phyloP scores from a whole-genome alignment of 441 rosid genomes.

The Syzygium malaccense region DNA sequence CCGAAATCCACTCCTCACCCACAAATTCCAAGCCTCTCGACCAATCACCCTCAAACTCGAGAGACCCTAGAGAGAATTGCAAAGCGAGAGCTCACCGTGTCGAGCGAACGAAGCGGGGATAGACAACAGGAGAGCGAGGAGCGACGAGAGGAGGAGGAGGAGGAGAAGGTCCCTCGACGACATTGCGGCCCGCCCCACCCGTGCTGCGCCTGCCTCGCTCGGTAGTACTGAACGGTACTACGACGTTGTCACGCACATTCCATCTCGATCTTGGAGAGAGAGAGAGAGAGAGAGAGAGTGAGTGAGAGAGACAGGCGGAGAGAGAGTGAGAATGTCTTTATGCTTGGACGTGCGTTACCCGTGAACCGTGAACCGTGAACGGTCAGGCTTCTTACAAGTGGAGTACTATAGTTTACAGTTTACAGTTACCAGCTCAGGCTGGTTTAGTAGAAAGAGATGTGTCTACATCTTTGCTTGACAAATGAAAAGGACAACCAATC shows the following conservation, averaged over 20 bases:
- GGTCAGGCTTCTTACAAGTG: not conserved
- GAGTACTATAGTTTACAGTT: not conserved
- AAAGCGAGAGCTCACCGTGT: not conserved
- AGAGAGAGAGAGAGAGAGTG: not conserved
- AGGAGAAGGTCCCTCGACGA: not conserved
- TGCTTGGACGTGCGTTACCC: not conserved
- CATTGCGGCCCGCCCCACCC: not conserved
- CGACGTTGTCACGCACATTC: not conserved
- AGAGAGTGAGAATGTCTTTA: not conserved
- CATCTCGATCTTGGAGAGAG: not conserved
- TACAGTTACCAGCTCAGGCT: not conserved
- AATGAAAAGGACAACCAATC: too few species aligned
- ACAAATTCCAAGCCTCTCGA: not conserved
- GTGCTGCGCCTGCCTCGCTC: not conserved
- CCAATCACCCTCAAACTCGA: not conserved
- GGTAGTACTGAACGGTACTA: not conserved
- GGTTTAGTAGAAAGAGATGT: not conserved
- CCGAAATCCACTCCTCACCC: not conserved
- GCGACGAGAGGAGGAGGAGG: not conserved
- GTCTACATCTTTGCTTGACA: not conserved
- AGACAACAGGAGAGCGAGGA: not conserved
- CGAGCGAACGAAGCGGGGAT: not conserved
- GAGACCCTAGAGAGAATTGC: not conserved
- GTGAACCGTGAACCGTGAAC: not conserved
- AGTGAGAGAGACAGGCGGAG: not conserved